phyloP scores from a whole-genome alignment of 192 early-diverging fungal genomes.

The Pilobolus umbonatus region DNA sequence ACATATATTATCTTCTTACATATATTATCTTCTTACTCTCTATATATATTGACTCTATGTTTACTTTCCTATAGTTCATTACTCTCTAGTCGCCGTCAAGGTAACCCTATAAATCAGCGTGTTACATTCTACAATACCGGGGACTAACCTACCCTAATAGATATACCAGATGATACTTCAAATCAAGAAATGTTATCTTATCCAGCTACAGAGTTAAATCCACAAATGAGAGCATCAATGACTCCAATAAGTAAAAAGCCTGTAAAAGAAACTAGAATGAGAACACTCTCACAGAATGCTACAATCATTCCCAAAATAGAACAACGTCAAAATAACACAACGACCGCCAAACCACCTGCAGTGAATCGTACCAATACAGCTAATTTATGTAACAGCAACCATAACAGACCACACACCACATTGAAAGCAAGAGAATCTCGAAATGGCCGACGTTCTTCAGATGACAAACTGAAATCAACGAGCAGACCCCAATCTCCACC shows the following conservation, averaged over 20 bases:
- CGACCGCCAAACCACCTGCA: slow-evolving; percentile 9
- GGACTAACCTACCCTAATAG: too few species aligned
- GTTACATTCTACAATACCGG: too few species aligned
- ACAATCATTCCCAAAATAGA: background rate
- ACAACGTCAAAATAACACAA: background rate
- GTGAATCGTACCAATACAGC: background rate
- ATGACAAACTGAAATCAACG: background rate
- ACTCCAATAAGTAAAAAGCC: background rate
- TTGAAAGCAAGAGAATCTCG: slow-evolving; percentile 1
- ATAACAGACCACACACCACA: background rate
- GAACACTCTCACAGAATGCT: background rate
- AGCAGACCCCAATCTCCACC: slow-evolving; percentile 14
- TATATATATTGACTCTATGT: too few species aligned
- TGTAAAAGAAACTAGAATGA: background rate
- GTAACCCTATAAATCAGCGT: too few species aligned
- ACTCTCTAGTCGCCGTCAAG: slow-evolving; percentile 17
- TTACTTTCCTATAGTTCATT: slow-evolving; percentile 7
- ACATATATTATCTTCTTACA: too few species aligned
- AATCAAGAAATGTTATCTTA: slow-evolving; percentile 4
- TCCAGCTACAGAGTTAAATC: slow-evolving; percentile 6
- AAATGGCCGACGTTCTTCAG: slow-evolving; percentile 2
- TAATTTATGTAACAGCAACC: background rate
- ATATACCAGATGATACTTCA: slow-evolving; percentile 10
- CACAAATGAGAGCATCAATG: slow-evolving; percentile 2
- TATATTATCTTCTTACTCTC: too few species aligned